These are phyloP conservation scores for Chrysoporthe cubensis DNA, from an alignment of 2,329 filamentous ascomycete genomes.

Conservation along the genomic window DNA sequence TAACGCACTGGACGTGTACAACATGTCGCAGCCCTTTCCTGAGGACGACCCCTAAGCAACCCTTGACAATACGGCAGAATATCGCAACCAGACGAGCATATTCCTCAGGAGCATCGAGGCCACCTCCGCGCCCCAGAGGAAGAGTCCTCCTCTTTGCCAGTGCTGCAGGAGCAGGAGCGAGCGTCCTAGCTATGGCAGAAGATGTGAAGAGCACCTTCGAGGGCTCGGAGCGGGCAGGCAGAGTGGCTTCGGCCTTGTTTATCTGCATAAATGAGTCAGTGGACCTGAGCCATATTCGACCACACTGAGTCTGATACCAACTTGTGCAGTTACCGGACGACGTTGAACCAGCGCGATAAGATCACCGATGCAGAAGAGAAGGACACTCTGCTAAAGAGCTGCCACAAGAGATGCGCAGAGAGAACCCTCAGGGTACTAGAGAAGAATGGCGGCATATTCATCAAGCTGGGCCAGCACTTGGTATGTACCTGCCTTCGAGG, in stretches of 20 bases:
- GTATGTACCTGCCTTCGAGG: slow-evolving; percentile 43
- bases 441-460: slow-evolving; percentile 97
- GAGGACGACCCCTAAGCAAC: slow-evolving; percentile 5
- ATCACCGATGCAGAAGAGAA: slow-evolving; percentile 66
- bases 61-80: not conserved
- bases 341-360: slow-evolving; percentile 71
- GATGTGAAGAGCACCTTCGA: slow-evolving; percentile 78
- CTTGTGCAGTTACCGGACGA: slow-evolving; percentile 76
- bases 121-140: slow-evolving; percentile 30
- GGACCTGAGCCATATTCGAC: not conserved
- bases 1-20: slow-evolving; percentile 25
- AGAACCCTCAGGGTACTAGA: slow-evolving; percentile 86
- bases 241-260: slow-evolving; percentile 74
- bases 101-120: slow-evolving; percentile 16
- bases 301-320: slow-evolving; percentile 22
- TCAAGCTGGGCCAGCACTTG: slow-evolving; percentile 95
- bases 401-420: slow-evolving; percentile 90
- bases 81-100: slow-evolving; percentile 12
- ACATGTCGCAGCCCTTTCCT: slow-evolving; percentile 21
- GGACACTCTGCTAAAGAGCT: slow-evolving; percentile 72
- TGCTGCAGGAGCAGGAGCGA: slow-evolving; percentile 53
- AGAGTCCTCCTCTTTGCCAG: slow-evolving; percentile 54
- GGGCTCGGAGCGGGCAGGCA: slow-evolving; percentile 74
- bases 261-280: slow-evolving; percentile 86
- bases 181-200: slow-evolving; percentile 60